A percentile compares a stretch with the other conserved stretches of the same genome.
phyloP scores from a whole-genome alignment of 108 stramenopile genomes.

The Fragilariopsis cylindrus region DNA sequence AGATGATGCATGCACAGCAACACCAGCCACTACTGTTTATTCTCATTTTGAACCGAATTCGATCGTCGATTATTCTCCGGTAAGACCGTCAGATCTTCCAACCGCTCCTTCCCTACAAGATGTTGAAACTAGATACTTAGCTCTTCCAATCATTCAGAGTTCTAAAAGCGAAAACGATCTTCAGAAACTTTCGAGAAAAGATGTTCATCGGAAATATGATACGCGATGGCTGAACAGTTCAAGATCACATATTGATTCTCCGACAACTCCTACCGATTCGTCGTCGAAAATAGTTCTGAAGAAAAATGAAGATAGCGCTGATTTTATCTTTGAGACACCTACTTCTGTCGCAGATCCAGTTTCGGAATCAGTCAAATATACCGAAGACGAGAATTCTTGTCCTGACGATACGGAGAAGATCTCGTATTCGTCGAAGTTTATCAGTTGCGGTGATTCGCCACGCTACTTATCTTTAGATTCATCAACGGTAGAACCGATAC shows the following conservation, averaged over 20 bases:
- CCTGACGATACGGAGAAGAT: background rate
- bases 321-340: background rate
- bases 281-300: background rate
- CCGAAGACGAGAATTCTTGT: background rate
- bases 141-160: constrained; percentile 5
- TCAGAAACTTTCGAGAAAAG: background rate
- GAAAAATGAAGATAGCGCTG: background rate
- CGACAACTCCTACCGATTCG: background rate
- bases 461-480: background rate
- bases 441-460: background rate
- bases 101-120: background rate
- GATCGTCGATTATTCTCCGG: constrained; percentile 11
- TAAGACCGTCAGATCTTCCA: background rate
- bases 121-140: constrained; percentile 6
- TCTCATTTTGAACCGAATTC: constrained; percentile 13
- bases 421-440: background rate
- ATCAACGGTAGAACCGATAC: too few species aligned
- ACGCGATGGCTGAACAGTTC: background rate
- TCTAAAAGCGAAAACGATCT: constrained; percentile 1
- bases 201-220: background rate
- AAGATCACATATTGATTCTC: background rate
- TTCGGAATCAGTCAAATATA: background rate
- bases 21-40: background rate
- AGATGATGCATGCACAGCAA: constrained; percentile 2
- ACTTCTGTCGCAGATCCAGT: background rate